These are phyloP conservation scores for Elsinoe arachidis DNA, from an alignment of 2,329 filamentous ascomycete genomes.

Conservation along the genomic window DNA sequence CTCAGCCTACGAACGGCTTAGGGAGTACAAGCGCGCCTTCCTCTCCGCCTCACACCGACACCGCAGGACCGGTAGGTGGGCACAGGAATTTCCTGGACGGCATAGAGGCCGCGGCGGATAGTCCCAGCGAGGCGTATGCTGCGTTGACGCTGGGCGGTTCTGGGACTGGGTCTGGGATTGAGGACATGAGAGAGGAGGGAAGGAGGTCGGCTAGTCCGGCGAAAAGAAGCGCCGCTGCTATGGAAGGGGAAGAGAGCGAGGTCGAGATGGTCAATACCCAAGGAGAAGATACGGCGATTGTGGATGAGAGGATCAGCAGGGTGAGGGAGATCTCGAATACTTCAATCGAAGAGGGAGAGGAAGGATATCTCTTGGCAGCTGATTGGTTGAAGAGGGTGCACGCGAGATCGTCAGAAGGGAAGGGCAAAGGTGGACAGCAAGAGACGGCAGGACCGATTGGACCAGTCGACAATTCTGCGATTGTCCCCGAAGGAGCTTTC, in stretches of 20 bases:
- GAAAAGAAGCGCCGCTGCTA: constrained; percentile 47
- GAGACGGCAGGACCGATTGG: constrained; percentile 58
- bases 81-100: constrained; percentile 4
- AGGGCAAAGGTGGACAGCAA: constrained; percentile 46
- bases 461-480: constrained; percentile 78
- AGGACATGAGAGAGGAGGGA: constrained; percentile 32
- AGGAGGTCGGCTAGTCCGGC: constrained; percentile 44
- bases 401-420: constrained; percentile 53
- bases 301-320: constrained; percentile 65
- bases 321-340: constrained; percentile 54
- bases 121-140: constrained; percentile 46
- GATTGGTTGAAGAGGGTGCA: constrained; percentile 70
- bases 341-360: constrained; percentile 59
- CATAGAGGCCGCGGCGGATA: constrained; percentile 20
- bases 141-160: constrained; percentile 39
- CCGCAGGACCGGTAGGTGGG: background rate
- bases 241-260: constrained; percentile 35
- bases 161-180: constrained; percentile 26
- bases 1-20: constrained; percentile 26
- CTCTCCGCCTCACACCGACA: constrained; percentile 37
- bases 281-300: constrained; percentile 16
- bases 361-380: constrained; percentile 68
- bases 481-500: constrained; percentile 44
- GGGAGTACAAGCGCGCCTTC: constrained; percentile 34
- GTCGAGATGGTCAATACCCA: background rate